These are phyloP conservation scores for Nicotiana tomentosiformis DNA, from an alignment of 257 asterid genomes.

Conservation along the genomic window DNA sequence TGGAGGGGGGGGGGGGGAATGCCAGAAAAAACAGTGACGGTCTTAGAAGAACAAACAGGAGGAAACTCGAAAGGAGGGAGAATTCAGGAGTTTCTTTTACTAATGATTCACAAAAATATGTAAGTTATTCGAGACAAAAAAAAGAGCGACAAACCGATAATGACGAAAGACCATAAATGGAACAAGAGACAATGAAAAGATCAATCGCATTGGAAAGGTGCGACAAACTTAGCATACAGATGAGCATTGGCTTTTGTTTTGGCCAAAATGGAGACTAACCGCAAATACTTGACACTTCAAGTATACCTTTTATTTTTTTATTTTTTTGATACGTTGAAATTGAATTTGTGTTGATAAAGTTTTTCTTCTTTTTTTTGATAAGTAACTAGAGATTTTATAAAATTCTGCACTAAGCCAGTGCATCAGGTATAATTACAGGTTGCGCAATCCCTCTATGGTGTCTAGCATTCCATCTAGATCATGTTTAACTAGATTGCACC, in stretches of 20 bases:
- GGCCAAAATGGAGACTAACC: not conserved
- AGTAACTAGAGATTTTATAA: too few species aligned
- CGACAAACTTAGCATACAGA: not conserved
- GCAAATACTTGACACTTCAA: not conserved
- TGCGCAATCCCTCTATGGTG: too few species aligned
- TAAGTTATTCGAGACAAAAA: not conserved
- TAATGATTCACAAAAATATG: not conserved
- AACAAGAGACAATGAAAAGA: not conserved
- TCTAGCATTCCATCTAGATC: too few species aligned
- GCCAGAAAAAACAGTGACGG: not conserved
- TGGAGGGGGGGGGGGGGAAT: not conserved
- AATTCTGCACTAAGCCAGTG: too few species aligned
- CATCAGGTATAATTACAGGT: too few species aligned
- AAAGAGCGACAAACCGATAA: not conserved
- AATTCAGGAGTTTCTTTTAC: not conserved
- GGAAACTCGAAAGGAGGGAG: not conserved
- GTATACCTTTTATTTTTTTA: not conserved
- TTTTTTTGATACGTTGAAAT: not conserved
- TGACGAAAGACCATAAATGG: not conserved
- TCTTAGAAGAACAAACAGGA: not conserved
- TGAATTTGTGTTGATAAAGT: not conserved
- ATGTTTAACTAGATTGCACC: too few species aligned
- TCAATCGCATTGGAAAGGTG: not conserved
- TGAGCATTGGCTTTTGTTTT: not conserved
- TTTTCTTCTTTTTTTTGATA: too few species aligned